Percentiles rank a stretch among this genome's conserved stretches.
Evolutionary conservation across 140 eudicot genomes (phyloP).

Genomic region (Bidens hawaiensis): DNA sequence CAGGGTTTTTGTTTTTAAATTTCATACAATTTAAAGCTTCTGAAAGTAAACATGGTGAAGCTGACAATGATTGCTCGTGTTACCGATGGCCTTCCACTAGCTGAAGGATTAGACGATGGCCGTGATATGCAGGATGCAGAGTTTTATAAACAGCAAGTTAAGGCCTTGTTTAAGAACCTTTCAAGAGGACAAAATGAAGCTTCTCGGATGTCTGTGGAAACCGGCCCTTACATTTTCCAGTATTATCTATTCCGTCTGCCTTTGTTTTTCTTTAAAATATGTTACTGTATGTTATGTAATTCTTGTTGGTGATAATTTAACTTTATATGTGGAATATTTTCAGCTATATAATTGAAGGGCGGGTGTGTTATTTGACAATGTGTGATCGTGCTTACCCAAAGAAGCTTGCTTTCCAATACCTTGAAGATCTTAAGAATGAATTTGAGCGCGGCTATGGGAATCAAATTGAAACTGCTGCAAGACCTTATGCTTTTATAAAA

Average conservation of each 20-base stretch:
- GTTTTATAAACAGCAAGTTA: constrained; percentile 84
- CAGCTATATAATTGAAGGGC: constrained; percentile 90
- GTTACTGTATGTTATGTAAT: neutral
- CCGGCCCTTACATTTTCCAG: constrained; percentile 86
- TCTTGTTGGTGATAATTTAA: neutral
- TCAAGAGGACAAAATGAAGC: constrained; percentile 91
- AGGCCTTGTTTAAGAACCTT: constrained; percentile 84
- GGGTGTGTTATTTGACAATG: constrained; percentile 95
- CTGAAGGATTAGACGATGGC: constrained; percentile 91
- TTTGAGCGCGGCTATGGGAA: constrained; percentile 80
- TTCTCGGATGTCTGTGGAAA: constrained; percentile 93
- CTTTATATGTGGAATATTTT: constrained; percentile 35
- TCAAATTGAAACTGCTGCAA: constrained; percentile 98
- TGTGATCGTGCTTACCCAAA: constrained; percentile 97
- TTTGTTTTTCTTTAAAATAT: neutral
- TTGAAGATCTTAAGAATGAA: constrained; percentile 93
- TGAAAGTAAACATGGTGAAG: constrained; percentile 74
- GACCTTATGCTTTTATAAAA: constrained; percentile 95
- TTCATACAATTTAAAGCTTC: constrained; percentile 25
- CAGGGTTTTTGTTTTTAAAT: neutral
- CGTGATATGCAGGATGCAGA: constrained; percentile 91
- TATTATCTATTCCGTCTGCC: constrained; percentile 42
- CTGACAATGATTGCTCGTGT: constrained; percentile 98
- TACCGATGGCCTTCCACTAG: constrained; percentile 90
- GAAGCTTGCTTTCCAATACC: constrained; percentile 88